Conservation (phyloP, 176 grass and related monocot genomes). For the Neostapfia colusana region DNA sequence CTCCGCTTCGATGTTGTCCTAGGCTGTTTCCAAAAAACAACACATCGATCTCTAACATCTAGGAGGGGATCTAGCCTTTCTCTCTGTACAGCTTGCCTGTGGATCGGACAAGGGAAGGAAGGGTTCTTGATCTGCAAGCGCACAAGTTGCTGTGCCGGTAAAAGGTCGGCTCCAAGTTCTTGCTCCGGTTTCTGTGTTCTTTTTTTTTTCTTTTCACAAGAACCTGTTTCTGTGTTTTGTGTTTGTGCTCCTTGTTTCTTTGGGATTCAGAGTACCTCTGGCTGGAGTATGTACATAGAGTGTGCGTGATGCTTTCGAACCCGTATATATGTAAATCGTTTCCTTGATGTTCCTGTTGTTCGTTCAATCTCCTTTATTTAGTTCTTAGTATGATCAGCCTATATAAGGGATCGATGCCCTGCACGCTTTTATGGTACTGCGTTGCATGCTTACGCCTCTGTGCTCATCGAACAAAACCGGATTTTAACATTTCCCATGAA, state of each 20-base stretch:
- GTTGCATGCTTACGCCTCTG: not conserved
- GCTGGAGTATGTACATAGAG: not conserved
- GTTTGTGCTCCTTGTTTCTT: not conserved
- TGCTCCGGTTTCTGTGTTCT: too few species aligned
- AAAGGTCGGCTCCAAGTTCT: constrained; percentile 23
- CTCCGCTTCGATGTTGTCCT: not conserved
- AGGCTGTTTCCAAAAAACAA: not conserved
- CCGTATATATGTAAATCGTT: not conserved
- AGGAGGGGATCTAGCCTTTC: not conserved
- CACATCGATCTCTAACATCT: not conserved
- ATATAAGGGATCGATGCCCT: not conserved
- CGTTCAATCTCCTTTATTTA: not conserved
- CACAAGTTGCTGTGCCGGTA: not conserved
- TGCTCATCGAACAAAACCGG: not conserved
- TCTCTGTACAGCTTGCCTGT: not conserved
- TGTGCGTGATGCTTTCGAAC: not conserved
- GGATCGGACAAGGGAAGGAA: not conserved
- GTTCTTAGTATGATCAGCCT: not conserved
- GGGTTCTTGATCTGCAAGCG: not conserved
- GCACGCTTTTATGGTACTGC: not conserved
- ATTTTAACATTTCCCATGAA: not conserved
- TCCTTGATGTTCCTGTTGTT: not conserved
- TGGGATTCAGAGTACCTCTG: not conserved
- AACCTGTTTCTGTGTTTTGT: not conserved
- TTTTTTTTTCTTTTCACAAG: too few species aligned